Evolutionary conservation across 1,284 basidiomycete genomes (phyloP), one percentile per base, ranked within the genome.

Genomic region (Wallemia hederae): DNA sequence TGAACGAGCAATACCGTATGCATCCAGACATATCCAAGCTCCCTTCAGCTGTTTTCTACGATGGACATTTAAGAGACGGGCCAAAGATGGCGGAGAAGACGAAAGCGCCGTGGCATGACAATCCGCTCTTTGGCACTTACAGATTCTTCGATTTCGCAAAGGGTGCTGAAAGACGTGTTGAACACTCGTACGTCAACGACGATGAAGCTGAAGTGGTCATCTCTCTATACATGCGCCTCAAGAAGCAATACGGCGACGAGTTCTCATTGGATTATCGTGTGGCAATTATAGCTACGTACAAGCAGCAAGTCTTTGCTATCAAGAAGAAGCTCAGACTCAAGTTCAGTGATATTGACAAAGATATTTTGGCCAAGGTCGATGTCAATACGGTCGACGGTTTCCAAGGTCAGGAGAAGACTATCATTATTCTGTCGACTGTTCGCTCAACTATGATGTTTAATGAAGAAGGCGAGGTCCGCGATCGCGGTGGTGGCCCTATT

Each of bases 1-100:
- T 99, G 55, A 92, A 86, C 65, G 98, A 98, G 58, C 94, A 98
- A 72, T 99, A 99, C 69, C 92, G 94, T 68, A 99, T 99, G 94
- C 91, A 99, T 70, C 92, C 94, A 0, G 81, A 85, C 62, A 98
- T 99, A 69, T 92, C 88, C 64, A 74, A 75, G 59, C 78, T 98
- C 27, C 94, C 94, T 0, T 96, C 90, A 63, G 77, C 76, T 60
- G 72, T 91, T 0, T 99, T 99, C 72, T 99, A 99, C 70, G 73
- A 82, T 60, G 80, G 81, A 2, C 77, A 79, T 58, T 75, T 99
- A 22, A 73, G 78, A 58, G 89, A 99, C 68, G 94, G 94, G 0
- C 88, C 88, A 0, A 76, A 77, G 55, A 97, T 99, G 91, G 82
- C 75, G 1, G 65, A 70, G 59, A 86, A 89, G 70, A 97, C 94